Base-by-base conservation (phyloP, 768 basidiomycete species). In the Melanogaster broomeanus region DNA sequence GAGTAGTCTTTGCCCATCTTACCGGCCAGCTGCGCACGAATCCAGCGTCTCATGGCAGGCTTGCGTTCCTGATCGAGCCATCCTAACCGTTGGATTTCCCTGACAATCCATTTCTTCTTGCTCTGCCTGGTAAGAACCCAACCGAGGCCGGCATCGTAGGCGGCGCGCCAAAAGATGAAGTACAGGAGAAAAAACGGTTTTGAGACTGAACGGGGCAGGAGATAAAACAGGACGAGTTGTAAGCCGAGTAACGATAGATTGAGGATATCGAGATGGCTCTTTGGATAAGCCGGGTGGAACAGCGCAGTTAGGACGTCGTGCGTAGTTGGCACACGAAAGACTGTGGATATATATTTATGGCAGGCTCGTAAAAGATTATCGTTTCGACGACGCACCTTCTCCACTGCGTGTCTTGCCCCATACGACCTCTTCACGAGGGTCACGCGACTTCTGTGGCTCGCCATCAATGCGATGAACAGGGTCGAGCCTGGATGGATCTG, bases 1-100 rank as follows among this genome's bases (percentile, higher is more conserved):
- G 87, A 87, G 67, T 97, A 98, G 58, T 92, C 92, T 56, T 85
- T 84, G 37, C 93, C 94, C 92, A 98, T 94, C 76, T 97, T 98
- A 18, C 87, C 91, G 16, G 77, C 83, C 2, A 98, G 78, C 62
- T 98, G 93, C 43, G 78, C 78, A 55, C 85, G 79, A 62, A 97
- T 91, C 97, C 97, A 99, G 37, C 76, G 61, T 51, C 89, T 78
- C 51, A 90, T 73, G 7, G 60, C 68, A 0, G 93, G 90, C 22
- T 76, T 70, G 19, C 85, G 77, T 40, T 76, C 63, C 57, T 77
- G 75, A 66, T 98, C 93, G n/a, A 99, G 80, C 95, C 94, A 98
- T 4, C 92, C 96, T 21, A 84, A 72, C 4, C 78, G 74, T 50
- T 88, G 82, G 2, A 98, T 77, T 60, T 87, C 82, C 27, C 83